A percentile compares a stretch with the other conserved stretches of the same genome.
Conservation (phyloP, 2,329 filamentous ascomycete genomes). For the Colletotrichum falcatum region DNA sequence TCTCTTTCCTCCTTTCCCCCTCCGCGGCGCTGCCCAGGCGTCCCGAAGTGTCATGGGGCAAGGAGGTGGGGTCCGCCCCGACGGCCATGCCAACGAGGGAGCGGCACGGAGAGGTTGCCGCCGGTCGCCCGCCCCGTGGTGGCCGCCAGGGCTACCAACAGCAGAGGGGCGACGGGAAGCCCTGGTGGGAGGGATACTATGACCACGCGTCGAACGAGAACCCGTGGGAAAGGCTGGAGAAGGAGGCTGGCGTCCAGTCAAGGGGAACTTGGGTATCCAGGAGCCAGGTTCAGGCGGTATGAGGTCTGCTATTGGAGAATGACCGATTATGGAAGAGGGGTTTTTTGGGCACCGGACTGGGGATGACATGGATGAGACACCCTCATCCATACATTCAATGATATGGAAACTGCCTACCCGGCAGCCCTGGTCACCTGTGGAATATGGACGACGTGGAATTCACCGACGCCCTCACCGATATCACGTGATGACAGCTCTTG, state of each 20-base stretch:
- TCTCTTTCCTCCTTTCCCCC: slow-evolving; percentile 1
- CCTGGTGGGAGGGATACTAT: slow-evolving; percentile 77
- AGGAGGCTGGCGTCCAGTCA: slow-evolving; percentile 56
- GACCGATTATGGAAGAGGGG: background rate
- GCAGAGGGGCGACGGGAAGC: slow-evolving; percentile 43
- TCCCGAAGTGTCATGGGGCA: slow-evolving; percentile 38
- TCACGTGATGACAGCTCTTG: slow-evolving; percentile 31
- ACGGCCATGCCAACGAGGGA: slow-evolving; percentile 26
- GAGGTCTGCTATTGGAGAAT: background rate
- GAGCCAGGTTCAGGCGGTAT: slow-evolving; percentile 13
- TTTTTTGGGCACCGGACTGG: background rate
- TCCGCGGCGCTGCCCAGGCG: slow-evolving; percentile 30
- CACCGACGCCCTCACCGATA: background rate
- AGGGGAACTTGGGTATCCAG: slow-evolving; percentile 58
- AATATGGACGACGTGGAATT: background rate
- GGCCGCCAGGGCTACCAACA: background rate
- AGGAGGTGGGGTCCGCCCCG: slow-evolving; percentile 21
- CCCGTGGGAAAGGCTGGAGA: slow-evolving; percentile 74
- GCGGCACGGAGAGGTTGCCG: background rate
- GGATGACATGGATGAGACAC: background rate
- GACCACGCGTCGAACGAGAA: slow-evolving; percentile 77
- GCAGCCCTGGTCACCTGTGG: background rate
- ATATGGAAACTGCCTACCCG: background rate
- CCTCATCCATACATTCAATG: background rate
- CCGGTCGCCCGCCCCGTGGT: background rate